These are phyloP conservation scores for Eucalyptus lansdowneana DNA, from an alignment of 345 rosid genomes.

Conservation along the genomic window DNA sequence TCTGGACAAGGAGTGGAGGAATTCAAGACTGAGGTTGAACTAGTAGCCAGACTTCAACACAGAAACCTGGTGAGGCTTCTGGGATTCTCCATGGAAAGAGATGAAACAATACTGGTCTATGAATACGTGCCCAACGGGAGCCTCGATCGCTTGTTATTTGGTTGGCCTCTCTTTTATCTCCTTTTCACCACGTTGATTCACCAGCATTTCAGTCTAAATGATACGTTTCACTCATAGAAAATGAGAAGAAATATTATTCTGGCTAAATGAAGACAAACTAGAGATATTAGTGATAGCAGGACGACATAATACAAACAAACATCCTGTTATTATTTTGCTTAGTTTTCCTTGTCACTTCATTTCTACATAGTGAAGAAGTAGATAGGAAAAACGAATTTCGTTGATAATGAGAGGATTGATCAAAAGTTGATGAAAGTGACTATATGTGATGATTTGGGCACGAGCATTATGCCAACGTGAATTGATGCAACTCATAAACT, in stretches of 20 bases:
- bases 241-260: not conserved
- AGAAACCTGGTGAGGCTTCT: conserved; percentile 36
- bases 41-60: conserved; percentile 39
- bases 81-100: conserved; percentile 37
- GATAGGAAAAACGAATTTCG: not conserved
- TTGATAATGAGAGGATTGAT: not conserved
- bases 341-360: not conserved
- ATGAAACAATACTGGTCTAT: conserved; percentile 37
- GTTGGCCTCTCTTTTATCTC: conserved; percentile 4
- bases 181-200: not conserved
- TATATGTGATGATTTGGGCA: too few species aligned
- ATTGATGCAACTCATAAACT: not conserved
- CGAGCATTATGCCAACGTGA: not conserved
- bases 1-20: conserved; percentile 38
- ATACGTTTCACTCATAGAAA: not conserved
- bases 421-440: not conserved
- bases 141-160: conserved; percentile 28
- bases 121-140: conserved; percentile 43
- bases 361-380: not conserved
- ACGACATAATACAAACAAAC: too few species aligned
- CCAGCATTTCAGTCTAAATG: not conserved
- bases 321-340: not conserved
- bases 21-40: conserved; percentile 36
- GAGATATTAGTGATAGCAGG: too few species aligned
- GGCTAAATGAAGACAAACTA: not conserved